Percentiles rank a stretch among this genome's conserved stretches.
phyloP scores from a whole-genome alignment of 352 stramenopile species.

The Peronosclerospora sorghi region DNA sequence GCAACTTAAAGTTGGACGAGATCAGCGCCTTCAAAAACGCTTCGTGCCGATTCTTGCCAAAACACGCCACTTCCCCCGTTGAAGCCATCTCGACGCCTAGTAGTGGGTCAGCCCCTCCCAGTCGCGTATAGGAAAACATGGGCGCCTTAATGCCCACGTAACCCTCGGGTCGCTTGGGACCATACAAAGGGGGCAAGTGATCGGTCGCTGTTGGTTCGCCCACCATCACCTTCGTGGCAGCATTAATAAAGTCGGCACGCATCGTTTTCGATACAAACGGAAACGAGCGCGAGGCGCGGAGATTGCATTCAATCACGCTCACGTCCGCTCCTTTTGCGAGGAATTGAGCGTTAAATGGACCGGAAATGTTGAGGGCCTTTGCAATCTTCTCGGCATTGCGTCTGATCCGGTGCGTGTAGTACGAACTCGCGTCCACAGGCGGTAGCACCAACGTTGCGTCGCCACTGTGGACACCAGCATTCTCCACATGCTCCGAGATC shows the following conservation, averaged over 20 bases:
- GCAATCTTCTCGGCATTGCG: slow-evolving; percentile 92
- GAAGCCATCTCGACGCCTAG: slow-evolving; percentile 97
- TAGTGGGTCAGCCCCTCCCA: slow-evolving; percentile 86
- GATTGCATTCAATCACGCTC: slow-evolving; percentile 99
- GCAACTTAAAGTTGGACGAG: slow-evolving; percentile 73
- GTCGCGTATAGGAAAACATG: slow-evolving; percentile 96
- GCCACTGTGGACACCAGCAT: slow-evolving; percentile 98
- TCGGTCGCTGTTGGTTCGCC: slow-evolving; percentile 87
- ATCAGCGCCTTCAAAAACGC: slow-evolving; percentile 93
- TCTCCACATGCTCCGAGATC: slow-evolving; percentile 99
- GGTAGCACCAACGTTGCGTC: slow-evolving; percentile 98
- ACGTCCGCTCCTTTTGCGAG: slow-evolving; percentile 98
- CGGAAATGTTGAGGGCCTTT: slow-evolving; percentile 93
- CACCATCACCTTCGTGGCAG: slow-evolving; percentile 94
- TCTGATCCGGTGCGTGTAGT: slow-evolving; percentile 96
- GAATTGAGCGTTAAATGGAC: slow-evolving; percentile 99
- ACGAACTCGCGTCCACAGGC: slow-evolving; percentile 94
- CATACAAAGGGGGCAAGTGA: slow-evolving; percentile 90
- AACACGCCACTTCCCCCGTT: slow-evolving; percentile 96
- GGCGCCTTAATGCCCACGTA: slow-evolving; percentile 87
- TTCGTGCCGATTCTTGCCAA: slow-evolving; percentile 92
- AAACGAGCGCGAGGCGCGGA: slow-evolving; percentile 97
- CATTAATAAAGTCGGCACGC: slow-evolving; percentile 97
- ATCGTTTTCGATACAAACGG: slow-evolving; percentile 99
- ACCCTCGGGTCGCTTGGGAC: slow-evolving; percentile 94